A percentile compares a stretch with the other conserved stretches of the same genome.
Conservation (phyloP, 2,329 filamentous ascomycete genomes). For the Xylariaceae sp. region DNA sequence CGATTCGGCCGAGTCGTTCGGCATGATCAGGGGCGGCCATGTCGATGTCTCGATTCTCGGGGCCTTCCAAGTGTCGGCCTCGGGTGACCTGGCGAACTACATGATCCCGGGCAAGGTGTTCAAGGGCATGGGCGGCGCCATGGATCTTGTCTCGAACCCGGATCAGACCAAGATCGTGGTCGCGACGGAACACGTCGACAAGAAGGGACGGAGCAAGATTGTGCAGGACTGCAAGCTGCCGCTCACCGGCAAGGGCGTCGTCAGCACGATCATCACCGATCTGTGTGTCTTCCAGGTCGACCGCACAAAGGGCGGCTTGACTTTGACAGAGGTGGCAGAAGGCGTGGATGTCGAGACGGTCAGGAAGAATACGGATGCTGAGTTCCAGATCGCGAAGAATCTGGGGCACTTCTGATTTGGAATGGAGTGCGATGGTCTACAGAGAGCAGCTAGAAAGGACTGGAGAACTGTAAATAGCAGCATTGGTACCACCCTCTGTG, state of each 20-base stretch:
- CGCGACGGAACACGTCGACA: constrained; percentile 65
- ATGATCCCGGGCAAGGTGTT: constrained; percentile 86
- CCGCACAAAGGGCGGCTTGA: constrained; percentile 55
- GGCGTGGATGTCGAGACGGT: constrained; percentile 66
- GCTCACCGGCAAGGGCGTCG: constrained; percentile 61
- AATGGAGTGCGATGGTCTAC: background rate
- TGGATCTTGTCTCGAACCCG: constrained; percentile 69
- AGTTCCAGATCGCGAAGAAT: constrained; percentile 58
- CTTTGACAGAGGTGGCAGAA: constrained; percentile 66
- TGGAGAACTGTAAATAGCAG: no score
- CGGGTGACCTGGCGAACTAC: constrained; percentile 80
- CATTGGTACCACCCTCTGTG: no score
- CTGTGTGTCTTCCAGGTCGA: constrained; percentile 70
- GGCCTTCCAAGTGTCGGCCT: constrained; percentile 73
- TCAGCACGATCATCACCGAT: constrained; percentile 70
- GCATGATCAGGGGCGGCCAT: constrained; percentile 82
- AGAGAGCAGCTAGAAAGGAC: background rate
- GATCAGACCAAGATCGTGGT: constrained; percentile 70
- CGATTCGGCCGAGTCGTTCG: constrained; percentile 76
- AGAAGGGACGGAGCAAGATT: constrained; percentile 64
- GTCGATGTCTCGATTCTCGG: constrained; percentile 82
- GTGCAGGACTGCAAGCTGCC: constrained; percentile 60
- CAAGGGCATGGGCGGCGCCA: constrained; percentile 82
- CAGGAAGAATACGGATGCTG: constrained; percentile 64
- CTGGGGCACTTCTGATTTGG: constrained; percentile 44